These are phyloP conservation scores for Gentiana straminea DNA, from an alignment of 257 asterid species.

Conservation along the genomic window DNA sequence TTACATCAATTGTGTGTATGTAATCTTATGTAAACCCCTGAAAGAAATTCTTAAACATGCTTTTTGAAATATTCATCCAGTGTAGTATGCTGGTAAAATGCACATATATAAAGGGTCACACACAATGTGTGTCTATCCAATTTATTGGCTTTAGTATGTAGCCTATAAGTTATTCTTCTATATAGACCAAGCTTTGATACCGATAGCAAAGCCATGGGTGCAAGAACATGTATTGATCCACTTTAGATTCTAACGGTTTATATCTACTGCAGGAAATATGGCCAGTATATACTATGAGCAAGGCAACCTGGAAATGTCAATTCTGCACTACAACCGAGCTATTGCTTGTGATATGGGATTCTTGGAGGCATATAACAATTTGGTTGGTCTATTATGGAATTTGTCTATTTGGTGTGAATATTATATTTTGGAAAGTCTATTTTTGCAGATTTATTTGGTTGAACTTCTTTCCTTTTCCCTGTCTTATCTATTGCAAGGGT, in stretches of 20 bases:
- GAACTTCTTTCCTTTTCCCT: neutral
- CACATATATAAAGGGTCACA: too few relatives aligned
- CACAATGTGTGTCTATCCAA: too few relatives aligned
- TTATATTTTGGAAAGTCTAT: neutral
- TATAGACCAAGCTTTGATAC: neutral
- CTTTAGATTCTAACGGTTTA: neutral
- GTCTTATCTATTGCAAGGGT: constrained; percentile 39
- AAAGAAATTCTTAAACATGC: too few relatives aligned
- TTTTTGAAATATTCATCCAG: too few relatives aligned
- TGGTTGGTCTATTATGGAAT: constrained; percentile 35
- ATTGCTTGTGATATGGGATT: constrained; percentile 84
- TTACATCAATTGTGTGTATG: too few relatives aligned
- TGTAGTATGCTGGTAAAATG: too few relatives aligned
- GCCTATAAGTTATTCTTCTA: neutral
- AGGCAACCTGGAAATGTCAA: constrained; percentile 93
- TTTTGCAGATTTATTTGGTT: constrained; percentile 1
- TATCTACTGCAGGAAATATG: constrained; percentile 59
- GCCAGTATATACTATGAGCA: constrained; percentile 93
- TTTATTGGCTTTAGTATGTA: neutral
- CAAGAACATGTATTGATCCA: neutral
- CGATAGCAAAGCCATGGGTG: neutral
- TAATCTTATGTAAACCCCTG: too few relatives aligned
- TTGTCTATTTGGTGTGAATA: too few relatives aligned
- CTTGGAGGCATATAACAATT: constrained; percentile 91
- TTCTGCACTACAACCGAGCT: constrained; percentile 82